Evolutionary conservation across 768 basidiomycete species (phyloP), one percentile per base, ranked within the genome.

Genomic region (Boletus reticulatus): DNA sequence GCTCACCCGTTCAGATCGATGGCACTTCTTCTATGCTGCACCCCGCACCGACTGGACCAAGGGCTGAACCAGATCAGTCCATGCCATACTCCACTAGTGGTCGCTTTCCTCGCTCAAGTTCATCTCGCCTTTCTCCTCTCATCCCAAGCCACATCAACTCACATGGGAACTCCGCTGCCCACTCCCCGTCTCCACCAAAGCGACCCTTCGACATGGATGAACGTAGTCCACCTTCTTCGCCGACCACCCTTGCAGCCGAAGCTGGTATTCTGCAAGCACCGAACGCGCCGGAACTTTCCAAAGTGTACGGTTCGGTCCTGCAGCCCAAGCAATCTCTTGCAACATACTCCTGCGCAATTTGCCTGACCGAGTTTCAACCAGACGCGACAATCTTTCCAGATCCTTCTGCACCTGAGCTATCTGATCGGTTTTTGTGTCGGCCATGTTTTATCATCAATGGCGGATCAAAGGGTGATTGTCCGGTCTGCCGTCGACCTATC

Each of bases 361-460:
- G 92, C 66, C 73, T 76, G 16, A 69, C 77, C 0, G 74, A 78
- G 11, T 94, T 93, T 64, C 81, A 84, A 36, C 90, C 91, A 3
- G 91, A 94, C 67, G 83, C 88, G 20, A 94, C 92, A 31, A 90
- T 94, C 56, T 94, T 91, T 65, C 92, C 92, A 1, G 86, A 92
- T 62, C 87, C 87, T 38, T 63, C 58, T 16, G 19, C 51, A 34
- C 44, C 54, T 38, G 56, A 50, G 17, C 50, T 48, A 24, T 46
- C 64, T 61, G 74, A 74, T n/a, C 79, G 81, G 4, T 93, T 90
- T 69, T 73, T 92, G 16, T 94, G 92, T 69, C 81, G 83, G 27
- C 72, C 81, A 22, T 94, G 92, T 68, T 94, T 90, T 64, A 75
- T 79, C 22, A 58, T 68, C 31, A 84, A 85, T 55, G 91, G 91